Evolutionary conservation across 1,139 yeast genomes (phyloP), one percentile per base, ranked within the genome.

Genomic region (Yamadazyma friedrichii): DNA sequence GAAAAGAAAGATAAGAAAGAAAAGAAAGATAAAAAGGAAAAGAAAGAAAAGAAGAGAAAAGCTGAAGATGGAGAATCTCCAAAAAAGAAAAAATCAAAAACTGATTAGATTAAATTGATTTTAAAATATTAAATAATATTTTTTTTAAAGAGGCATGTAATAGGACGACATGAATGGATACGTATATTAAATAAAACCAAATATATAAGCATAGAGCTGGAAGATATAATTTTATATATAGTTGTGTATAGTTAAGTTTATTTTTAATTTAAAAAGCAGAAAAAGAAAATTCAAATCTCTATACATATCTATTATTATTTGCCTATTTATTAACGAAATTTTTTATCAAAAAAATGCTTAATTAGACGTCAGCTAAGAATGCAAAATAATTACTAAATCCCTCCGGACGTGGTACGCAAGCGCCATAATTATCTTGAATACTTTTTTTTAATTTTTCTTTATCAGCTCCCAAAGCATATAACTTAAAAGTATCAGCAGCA

Each of bases 1-100:
- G 77, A 84, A 54, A 78, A 84, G 66, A 79, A 82, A 61, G 74
- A 79, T 52, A 70, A 76, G 64, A 73, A 78, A 54, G 73, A 78
- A 65, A 74, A 84, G 70, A 76, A 82, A 67, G 55, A 62, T 37
- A 50, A 64, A 57, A 55, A 66, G 50, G 56, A 63, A 52, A 54
- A 64, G 55, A 58, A 65, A 51, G 61, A 67, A 38, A 58, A 67
- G 60, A 60, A 66, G 58, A 77, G 80, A 61, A 78, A 79, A 57
- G 84, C 80, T 44, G 84, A 78, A 42, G 84, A 78, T 42, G 83
- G 74, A 47, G 76, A 74, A 50, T 73, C 70, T 47, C 76, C 74
- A 52, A 74, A 74, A 59, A 60, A 62, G 58, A 64, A 65, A 50
- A 62, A 64, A 52, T 55, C 64, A 25, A 79, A 80, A 71, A 51